phyloP scores from a whole-genome alignment of 2,329 filamentous ascomycete genomes.

The Curvularia sp. region DNA sequence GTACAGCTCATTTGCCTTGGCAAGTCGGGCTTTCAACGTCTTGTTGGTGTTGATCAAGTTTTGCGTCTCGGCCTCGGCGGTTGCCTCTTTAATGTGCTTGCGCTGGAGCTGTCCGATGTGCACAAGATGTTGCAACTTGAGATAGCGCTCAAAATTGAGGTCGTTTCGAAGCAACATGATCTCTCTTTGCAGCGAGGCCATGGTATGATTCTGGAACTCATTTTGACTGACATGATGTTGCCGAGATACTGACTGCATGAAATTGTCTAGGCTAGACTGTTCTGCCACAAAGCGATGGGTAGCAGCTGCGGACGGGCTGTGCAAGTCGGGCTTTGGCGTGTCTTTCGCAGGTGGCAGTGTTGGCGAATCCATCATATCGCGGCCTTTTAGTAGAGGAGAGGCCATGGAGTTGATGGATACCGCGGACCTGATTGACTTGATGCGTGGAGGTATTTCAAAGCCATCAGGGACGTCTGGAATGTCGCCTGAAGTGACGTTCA shows the following conservation, averaged over 20 bases:
- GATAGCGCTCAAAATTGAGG: slow-evolving; percentile 81
- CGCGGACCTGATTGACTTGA: slow-evolving; percentile 51
- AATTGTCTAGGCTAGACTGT: slow-evolving; percentile 47
- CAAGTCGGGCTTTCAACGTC: slow-evolving; percentile 73
- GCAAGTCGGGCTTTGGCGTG: slow-evolving; percentile 33
- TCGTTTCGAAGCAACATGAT: slow-evolving; percentile 81
- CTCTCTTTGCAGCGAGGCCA: slow-evolving; percentile 69
- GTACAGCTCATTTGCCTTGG: slow-evolving; percentile 75
- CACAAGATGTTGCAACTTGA: slow-evolving; percentile 82
- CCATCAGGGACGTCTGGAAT: slow-evolving; percentile 31
- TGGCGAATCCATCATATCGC: slow-evolving; percentile 66
- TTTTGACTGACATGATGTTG: slow-evolving; percentile 37
- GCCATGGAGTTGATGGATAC: slow-evolving; percentile 55
- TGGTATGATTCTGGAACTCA: slow-evolving; percentile 47
- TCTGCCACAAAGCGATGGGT: slow-evolving; percentile 31
- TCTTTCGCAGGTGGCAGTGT: slow-evolving; percentile 61
- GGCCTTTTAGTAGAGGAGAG: slow-evolving; percentile 54
- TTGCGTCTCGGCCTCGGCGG: slow-evolving; percentile 81
- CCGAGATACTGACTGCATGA: slow-evolving; percentile 38
- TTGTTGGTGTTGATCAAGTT: slow-evolving; percentile 80
- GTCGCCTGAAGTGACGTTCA: slow-evolving; percentile 46
- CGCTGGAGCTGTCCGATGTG: slow-evolving; percentile 81
- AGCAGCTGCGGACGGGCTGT: slow-evolving; percentile 24
- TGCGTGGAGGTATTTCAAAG: slow-evolving; percentile 32
- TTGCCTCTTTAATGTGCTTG: slow-evolving; percentile 76